Conservation (phyloP, 2,329 filamentous ascomycete species). For the Byssoonygena ceratinophila region DNA sequence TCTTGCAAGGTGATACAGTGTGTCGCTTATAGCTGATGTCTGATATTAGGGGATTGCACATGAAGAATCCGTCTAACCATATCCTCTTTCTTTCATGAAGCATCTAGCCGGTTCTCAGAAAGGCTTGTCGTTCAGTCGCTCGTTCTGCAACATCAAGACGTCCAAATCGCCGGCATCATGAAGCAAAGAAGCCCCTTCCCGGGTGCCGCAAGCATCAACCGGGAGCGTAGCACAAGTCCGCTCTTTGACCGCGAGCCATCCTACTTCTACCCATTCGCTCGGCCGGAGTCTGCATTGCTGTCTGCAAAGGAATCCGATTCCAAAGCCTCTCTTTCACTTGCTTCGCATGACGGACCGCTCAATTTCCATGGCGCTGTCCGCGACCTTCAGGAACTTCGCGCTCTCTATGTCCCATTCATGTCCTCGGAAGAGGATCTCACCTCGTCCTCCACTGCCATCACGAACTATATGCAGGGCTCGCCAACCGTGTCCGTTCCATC, state of each 20-base stretch:
- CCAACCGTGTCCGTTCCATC: not conserved
- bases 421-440: conserved; percentile 6
- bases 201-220: not conserved
- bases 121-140: not conserved
- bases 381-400: conserved; percentile 6
- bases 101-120: not conserved
- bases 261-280: conserved; percentile 4
- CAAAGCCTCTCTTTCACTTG: not conserved
- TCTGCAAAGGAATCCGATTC: conserved; percentile 1
- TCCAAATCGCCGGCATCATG: not conserved
- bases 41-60: not conserved
- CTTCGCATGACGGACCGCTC: not conserved
- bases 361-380: not conserved
- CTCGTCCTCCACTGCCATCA: not conserved
- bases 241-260: not conserved
- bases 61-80: not conserved
- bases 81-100: not conserved
- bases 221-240: conserved; percentile 7
- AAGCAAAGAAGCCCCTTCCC: not conserved
- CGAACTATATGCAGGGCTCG: not conserved
- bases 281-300: not conserved
- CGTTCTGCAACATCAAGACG: not conserved
- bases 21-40: not conserved
- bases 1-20: not conserved
- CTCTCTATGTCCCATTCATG: conserved; percentile 7